Conservation (phyloP, 139 green algal species). For the Eudorina sp. region DNA sequence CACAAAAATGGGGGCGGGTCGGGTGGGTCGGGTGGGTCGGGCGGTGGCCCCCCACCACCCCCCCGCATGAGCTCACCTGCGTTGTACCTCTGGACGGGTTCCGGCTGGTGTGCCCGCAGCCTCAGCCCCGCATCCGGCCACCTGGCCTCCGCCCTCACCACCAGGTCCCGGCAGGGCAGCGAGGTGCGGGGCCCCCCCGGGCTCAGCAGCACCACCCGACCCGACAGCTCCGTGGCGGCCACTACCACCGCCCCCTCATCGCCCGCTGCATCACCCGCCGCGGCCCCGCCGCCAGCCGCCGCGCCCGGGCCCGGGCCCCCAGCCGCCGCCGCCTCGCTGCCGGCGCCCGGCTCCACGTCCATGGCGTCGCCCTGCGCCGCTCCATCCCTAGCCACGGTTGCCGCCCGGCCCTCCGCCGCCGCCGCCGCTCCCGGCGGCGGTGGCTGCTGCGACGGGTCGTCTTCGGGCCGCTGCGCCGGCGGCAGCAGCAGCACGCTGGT, state of each 20-base stretch:
- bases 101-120: conserved; percentile 15
- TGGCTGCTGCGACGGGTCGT: no score
- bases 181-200: neutral
- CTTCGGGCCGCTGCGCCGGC: no score
- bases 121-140: neutral
- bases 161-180: neutral
- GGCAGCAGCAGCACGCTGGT: conserved; percentile 41
- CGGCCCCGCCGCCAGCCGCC: neutral
- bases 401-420: neutral
- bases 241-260: neutral
- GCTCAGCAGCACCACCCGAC: conserved; percentile 15
- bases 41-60: neutral
- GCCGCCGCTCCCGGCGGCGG: neutral
- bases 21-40: neutral
- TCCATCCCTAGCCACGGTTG: neutral
- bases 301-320: neutral
- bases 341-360: neutral
- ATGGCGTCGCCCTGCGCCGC: neutral
- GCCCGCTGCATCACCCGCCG: neutral
- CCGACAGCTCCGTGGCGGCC: neutral
- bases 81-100: neutral
- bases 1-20: neutral
- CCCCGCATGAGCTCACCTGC: neutral
- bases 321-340: neutral
- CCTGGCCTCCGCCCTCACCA: neutral